These are phyloP conservation scores for Fusarium xyrophilum DNA, from an alignment of 2,329 filamentous ascomycete species.

Conservation along the genomic window DNA sequence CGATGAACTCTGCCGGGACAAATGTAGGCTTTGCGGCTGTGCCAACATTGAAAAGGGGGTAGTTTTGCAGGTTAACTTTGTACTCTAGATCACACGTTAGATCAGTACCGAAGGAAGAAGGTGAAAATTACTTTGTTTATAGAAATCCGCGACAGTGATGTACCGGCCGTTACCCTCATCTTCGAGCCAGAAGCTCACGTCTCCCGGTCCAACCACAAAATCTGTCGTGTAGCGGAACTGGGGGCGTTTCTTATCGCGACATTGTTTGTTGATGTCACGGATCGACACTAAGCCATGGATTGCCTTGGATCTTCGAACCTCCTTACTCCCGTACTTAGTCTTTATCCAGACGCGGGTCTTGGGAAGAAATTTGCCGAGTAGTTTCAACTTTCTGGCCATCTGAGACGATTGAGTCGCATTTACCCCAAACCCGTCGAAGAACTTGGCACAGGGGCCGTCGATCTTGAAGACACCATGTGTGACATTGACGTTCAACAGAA, in stretches of 20 bases:
- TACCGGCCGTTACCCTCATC: slow-evolving; percentile 40
- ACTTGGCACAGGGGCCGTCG: slow-evolving; percentile 44
- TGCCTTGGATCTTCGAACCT: slow-evolving; percentile 42
- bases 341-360: slow-evolving; percentile 49
- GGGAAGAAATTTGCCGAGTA: slow-evolving; percentile 48
- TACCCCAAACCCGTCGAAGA: slow-evolving; percentile 44
- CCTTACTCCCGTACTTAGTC: slow-evolving; percentile 43
- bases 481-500: slow-evolving; percentile 64
- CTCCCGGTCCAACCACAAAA: slow-evolving; percentile 43
- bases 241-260: slow-evolving; percentile 26
- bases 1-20: slow-evolving; percentile 70
- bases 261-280: slow-evolving; percentile 33
- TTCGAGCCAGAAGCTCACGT: slow-evolving; percentile 45
- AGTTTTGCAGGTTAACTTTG: slow-evolving; percentile 43
- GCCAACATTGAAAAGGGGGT: slow-evolving; percentile 73
- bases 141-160: slow-evolving; percentile 54
- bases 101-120: not conserved
- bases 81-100: slow-evolving; percentile 46
- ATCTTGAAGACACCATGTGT: slow-evolving; percentile 61
- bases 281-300: slow-evolving; percentile 42
- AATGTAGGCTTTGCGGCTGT: slow-evolving; percentile 63
- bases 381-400: slow-evolving; percentile 32
- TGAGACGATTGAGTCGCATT: slow-evolving; percentile 2
- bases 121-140: slow-evolving; percentile 47
- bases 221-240: slow-evolving; percentile 36